These are phyloP conservation scores for Fusarium sp. DNA, from an alignment of 2,329 filamentous ascomycete genomes.

Conservation along the genomic window DNA sequence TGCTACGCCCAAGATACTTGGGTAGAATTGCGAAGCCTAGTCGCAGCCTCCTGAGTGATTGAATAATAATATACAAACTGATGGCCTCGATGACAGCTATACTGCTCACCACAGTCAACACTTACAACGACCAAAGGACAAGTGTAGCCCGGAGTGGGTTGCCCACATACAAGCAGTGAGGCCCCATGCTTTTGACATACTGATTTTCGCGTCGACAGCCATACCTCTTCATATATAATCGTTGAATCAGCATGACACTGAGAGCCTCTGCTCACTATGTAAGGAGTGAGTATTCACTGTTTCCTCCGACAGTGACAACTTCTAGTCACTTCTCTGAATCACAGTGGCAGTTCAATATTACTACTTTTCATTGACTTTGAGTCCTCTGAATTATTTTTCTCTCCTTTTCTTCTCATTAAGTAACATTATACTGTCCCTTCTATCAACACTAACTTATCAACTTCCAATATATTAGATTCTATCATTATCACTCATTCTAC, in stretches of 20 bases:
- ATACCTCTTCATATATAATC: background rate
- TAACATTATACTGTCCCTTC: accelerated
- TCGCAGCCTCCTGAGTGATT: background rate
- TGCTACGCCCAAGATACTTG: background rate
- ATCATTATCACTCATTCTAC: background rate
- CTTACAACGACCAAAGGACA: background rate
- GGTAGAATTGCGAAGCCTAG: background rate
- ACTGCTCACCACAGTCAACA: background rate
- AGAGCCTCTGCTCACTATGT: background rate
- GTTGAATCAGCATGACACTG: background rate
- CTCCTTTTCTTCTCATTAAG: background rate
- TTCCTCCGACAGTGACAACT: background rate
- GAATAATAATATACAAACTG: background rate
- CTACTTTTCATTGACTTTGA: background rate
- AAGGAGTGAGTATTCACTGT: background rate
- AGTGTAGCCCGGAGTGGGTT: background rate
- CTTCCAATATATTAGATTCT: background rate
- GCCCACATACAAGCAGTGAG: background rate
- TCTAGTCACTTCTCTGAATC: background rate
- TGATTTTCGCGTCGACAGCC: background rate
- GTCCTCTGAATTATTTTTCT: background rate
- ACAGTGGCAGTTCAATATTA: background rate
- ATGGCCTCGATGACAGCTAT: background rate
- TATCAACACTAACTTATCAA: accelerated
- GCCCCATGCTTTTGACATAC: background rate